Conservation (phyloP, 495 filamentous ascomycete species). For the Penicillium bovifimosum region DNA sequence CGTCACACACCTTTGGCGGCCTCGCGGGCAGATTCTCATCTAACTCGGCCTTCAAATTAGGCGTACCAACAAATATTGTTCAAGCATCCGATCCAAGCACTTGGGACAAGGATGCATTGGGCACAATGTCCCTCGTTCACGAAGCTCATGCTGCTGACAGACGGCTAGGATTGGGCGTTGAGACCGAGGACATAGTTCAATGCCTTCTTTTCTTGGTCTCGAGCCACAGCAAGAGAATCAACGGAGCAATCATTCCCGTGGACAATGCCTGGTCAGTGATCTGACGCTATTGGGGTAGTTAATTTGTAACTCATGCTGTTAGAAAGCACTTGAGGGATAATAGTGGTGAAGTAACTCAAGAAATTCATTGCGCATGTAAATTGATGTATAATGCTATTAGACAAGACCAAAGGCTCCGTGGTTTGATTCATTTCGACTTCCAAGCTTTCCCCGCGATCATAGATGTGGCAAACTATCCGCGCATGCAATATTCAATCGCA, state of each 20-base stretch:
- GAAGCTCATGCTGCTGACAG: not conserved
- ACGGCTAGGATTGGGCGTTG: not conserved
- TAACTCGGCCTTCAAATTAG: not conserved
- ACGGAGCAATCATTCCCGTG: not conserved
- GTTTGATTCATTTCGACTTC: too few species aligned
- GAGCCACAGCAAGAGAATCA: not conserved
- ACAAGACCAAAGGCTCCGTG: too few species aligned
- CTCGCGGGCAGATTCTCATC: too few species aligned
- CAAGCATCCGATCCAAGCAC: not conserved
- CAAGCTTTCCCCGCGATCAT: too few species aligned
- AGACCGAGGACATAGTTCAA: not conserved
- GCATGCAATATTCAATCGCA: not conserved
- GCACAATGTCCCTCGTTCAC: not conserved
- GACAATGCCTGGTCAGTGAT: not conserved
- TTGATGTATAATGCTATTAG: too few species aligned
- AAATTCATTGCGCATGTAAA: too few species aligned
- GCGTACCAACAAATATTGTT: not conserved
- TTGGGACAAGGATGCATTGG: not conserved
- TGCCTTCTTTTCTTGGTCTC: not conserved
- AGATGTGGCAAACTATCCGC: not conserved
- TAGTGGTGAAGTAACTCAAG: too few species aligned
- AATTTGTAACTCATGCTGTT: too few species aligned
- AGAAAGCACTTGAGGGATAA: too few species aligned
- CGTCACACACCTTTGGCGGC: too few species aligned
- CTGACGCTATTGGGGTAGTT: too few species aligned